These are phyloP conservation scores for Hydrangea macrophylla DNA, from an alignment of 148 eudicot genomes.

Conservation along the genomic window DNA sequence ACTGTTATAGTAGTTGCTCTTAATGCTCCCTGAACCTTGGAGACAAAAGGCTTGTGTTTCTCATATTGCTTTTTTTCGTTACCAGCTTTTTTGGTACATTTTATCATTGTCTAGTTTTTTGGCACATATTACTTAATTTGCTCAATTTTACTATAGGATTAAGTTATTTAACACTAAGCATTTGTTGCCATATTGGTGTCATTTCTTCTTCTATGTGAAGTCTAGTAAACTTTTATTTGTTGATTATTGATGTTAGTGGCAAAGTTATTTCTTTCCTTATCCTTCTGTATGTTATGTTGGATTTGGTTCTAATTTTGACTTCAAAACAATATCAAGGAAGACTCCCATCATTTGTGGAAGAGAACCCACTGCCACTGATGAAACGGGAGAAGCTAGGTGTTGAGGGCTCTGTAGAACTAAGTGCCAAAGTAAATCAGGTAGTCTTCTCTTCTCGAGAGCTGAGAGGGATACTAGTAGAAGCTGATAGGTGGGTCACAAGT, in stretches of 20 bases:
- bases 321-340: slow-evolving; percentile 33
- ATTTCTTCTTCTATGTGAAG: slow-evolving; percentile 3
- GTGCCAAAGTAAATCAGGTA: slow-evolving; percentile 96
- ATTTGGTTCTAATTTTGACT: slow-evolving; percentile 3
- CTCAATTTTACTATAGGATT: neutral
- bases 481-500: neutral
- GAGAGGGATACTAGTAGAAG: neutral
- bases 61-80: no score
- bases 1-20: no score
- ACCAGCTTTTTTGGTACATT: no score
- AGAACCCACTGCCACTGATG: slow-evolving; percentile 82
- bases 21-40: no score
- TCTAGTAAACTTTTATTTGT: neutral
- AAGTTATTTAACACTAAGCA: neutral
- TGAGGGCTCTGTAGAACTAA: slow-evolving; percentile 82
- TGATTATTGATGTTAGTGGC: neutral
- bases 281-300: neutral
- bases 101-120: no score
- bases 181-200: slow-evolving; percentile 1
- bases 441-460: slow-evolving; percentile 17
- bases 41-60: no score
- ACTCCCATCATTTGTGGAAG: slow-evolving; percentile 80
- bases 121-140: no score
- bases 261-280: neutral
- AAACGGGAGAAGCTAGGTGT: slow-evolving; percentile 60